These are phyloP conservation scores for Acrocalymma vagum DNA, from an alignment of 2,329 filamentous ascomycete species.

Conservation along the genomic window DNA sequence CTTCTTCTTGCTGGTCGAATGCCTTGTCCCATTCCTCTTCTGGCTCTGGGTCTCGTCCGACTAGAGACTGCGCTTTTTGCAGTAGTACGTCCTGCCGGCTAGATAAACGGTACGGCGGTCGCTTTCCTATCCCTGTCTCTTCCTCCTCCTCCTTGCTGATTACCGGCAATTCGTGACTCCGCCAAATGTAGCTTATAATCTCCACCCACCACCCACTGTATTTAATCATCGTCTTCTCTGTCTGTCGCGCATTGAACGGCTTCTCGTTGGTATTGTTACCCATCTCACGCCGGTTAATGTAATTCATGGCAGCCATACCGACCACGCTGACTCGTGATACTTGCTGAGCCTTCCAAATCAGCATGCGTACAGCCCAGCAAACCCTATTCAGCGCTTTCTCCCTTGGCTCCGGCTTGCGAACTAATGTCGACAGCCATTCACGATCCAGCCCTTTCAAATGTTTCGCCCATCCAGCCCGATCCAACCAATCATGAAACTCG, in stretches of 20 bases:
- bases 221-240: slow-evolving; percentile 9
- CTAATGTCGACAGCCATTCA: slow-evolving; percentile 8
- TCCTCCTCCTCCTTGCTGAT: not conserved
- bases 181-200: slow-evolving; percentile 14
- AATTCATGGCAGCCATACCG: slow-evolving; percentile 6
- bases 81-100: slow-evolving; percentile 5
- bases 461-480: slow-evolving; percentile 3
- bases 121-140: slow-evolving; percentile 1
- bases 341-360: slow-evolving; percentile 13
- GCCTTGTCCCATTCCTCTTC: not conserved
- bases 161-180: slow-evolving; percentile 5
- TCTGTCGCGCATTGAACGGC: slow-evolving; percentile 9
- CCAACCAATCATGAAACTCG: slow-evolving; percentile 4
- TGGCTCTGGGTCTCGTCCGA: slow-evolving; percentile 1
- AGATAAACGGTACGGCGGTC: slow-evolving; percentile 5
- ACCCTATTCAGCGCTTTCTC: slow-evolving; percentile 7
- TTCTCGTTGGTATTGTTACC: slow-evolving; percentile 2
- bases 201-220: slow-evolving; percentile 10
- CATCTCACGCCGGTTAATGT: slow-evolving; percentile 10
- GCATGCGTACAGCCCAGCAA: slow-evolving; percentile 5
- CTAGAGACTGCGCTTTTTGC: slow-evolving; percentile 5
- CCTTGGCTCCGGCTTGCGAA: slow-evolving; percentile 1
- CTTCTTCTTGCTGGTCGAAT: not conserved
- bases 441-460: slow-evolving; percentile 13
- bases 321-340: slow-evolving; percentile 3